Conservation (phyloP, 768 basidiomycete species). For the Leccinum uliginosum region DNA sequence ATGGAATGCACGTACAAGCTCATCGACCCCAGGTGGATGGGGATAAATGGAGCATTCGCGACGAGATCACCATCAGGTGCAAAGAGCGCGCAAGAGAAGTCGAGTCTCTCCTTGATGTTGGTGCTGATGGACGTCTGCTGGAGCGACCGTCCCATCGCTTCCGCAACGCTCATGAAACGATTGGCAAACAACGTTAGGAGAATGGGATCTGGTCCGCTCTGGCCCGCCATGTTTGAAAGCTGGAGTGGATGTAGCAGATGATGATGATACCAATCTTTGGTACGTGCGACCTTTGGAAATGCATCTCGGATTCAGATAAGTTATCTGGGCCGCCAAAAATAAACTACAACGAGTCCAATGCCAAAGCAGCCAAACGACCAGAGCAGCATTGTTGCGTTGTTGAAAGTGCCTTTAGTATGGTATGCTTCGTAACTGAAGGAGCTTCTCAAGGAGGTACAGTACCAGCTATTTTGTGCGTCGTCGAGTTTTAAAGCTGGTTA, state of each 20-base stretch:
- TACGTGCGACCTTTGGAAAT: background rate
- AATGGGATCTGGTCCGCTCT: slow-evolving; percentile 69
- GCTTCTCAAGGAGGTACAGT: no score
- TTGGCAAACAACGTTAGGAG: slow-evolving; percentile 90
- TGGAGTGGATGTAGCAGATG: background rate
- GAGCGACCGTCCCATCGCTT: slow-evolving; percentile 89
- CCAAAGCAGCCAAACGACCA: no score
- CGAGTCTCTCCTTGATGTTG: slow-evolving; percentile 94
- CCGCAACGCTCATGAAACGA: slow-evolving; percentile 96
- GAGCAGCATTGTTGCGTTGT: no score
- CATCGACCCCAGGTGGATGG: slow-evolving; percentile 85
- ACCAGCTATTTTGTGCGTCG: no score
- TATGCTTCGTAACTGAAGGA: no score
- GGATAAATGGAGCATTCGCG: slow-evolving; percentile 91
- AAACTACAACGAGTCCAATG: background rate
- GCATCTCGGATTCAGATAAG: background rate
- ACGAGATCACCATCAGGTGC: slow-evolving; percentile 93
- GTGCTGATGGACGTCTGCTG: slow-evolving; percentile 89
- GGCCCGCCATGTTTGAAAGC: slow-evolving; percentile 13
- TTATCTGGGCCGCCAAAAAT: background rate
- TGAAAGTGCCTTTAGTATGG: no score
- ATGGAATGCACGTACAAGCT: slow-evolving; percentile 63
- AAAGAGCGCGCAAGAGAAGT: slow-evolving; percentile 94
- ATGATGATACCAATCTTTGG: background rate
- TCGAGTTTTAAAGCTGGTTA: no score